Conservation (phyloP, 805 yeast genomes). For the Candida qinlingensis region DNA sequence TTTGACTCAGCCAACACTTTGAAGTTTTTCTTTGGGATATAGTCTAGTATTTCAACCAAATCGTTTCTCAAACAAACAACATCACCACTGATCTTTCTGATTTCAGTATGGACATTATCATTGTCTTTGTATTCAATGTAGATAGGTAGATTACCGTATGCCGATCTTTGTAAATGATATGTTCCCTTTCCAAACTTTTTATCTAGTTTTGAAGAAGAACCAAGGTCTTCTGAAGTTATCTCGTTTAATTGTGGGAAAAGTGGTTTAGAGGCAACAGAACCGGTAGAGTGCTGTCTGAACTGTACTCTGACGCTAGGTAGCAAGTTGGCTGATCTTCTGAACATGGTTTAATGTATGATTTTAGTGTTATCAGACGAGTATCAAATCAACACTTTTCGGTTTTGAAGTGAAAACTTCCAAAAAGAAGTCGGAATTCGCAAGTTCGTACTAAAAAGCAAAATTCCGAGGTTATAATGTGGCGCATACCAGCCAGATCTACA, state of each 20-base stretch:
- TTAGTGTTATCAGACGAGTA: too few species aligned
- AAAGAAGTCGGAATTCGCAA: too few species aligned
- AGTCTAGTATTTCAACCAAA: conserved; percentile 45
- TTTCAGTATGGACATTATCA: conserved; percentile 61
- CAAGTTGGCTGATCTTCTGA: conserved; percentile 2
- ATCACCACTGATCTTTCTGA: conserved; percentile 68
- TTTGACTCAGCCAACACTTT: conserved; percentile 45
- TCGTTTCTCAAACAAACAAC: conserved; percentile 61
- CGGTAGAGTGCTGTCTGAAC: conserved; percentile 13
- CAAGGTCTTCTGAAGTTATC: conserved; percentile 26
- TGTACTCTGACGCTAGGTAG: conserved; percentile 2
- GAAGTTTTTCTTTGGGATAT: conserved; percentile 41
- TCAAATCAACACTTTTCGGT: too few species aligned
- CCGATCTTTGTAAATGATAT: conserved; percentile 41
- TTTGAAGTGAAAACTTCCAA: too few species aligned
- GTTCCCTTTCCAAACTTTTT: conserved; percentile 24
- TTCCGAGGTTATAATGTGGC: too few species aligned
- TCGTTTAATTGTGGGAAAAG: conserved; percentile 27
- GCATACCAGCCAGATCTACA: too few species aligned
- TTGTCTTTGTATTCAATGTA: conserved; percentile 64
- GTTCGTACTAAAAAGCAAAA: too few species aligned
- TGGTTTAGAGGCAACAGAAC: conserved; percentile 1
- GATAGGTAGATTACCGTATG: conserved; percentile 73
- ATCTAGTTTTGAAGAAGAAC: conserved; percentile 15
- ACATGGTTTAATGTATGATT: not conserved